Base-by-base conservation (phyloP, 2,329 filamentous ascomycete genomes). In the Cladosporium sp. region DNA sequence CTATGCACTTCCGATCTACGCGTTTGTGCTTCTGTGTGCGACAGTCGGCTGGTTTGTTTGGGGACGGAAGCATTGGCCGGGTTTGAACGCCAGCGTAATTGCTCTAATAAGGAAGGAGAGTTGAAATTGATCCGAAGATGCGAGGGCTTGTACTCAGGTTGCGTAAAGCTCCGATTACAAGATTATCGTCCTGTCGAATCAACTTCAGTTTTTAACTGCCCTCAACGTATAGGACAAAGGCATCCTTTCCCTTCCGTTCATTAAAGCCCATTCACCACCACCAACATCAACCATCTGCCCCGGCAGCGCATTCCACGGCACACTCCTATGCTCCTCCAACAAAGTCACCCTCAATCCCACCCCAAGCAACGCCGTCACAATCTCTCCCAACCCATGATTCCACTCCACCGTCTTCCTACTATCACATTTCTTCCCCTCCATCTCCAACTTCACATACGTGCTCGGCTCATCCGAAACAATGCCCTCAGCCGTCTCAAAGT, bases 1-100 rank as follows among this genome's bases (percentile, higher is more conserved):
- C 61, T 79, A 79, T 65, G 76, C 76, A 5, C 73, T 79, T 47
- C 55, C 55, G 14, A 58, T 58, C 9, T 51, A 58, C 19, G 45
- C 55, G 3, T 37, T 58, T n/a, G 47, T 58, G 22, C 39, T 50
- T n/a, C 14, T 58, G 7, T 51, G 37, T 17, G 55, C 55, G 9
- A 17, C 39, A 3, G 5, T 58, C 4, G 49, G 45, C 6, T 58
- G 55, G 55, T 58, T 58, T 8, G 37, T 25, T 39, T 58, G 55
- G 55, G 55, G 45, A 17, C 25, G 55, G 4, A 58, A 45, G 25
- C n/a, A 51, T 17, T 58, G 55, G 47, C 55, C 45, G 12, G 55
- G 55, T 7, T 37, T 58, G 19, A 51, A 58, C 15, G 39, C 40
- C 8, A 37, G 25, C 11, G 52, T 42, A 14, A 55, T 55, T 28